phyloP scores from a whole-genome alignment of 2,329 filamentous ascomycete species.

The Cordyceps cicadae region DNA sequence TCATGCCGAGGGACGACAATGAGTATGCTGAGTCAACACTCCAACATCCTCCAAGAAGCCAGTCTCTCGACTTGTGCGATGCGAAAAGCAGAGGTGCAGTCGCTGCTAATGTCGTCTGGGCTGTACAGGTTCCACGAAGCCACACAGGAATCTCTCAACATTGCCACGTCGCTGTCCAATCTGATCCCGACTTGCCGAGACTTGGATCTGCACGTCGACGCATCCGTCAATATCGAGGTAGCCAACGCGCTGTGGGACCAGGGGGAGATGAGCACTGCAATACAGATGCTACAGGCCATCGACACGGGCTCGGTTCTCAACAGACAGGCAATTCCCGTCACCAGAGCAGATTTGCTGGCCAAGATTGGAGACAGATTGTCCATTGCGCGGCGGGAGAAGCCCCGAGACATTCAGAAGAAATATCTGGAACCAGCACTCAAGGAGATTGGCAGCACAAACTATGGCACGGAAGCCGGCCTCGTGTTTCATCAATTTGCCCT shows the following conservation, averaged over 20 bases:
- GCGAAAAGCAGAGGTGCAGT: slow-evolving; percentile 64
- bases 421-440: slow-evolving; percentile 80
- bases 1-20: slow-evolving; percentile 78
- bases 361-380: slow-evolving; percentile 85
- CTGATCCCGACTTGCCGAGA: slow-evolving; percentile 62
- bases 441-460: slow-evolving; percentile 61
- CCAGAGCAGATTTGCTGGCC: slow-evolving; percentile 70
- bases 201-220: slow-evolving; percentile 69
- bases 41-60: slow-evolving; percentile 51
- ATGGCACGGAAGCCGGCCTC: slow-evolving; percentile 68
- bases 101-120: slow-evolving; percentile 65
- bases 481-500: slow-evolving; percentile 92
- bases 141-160: slow-evolving; percentile 77
- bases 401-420: slow-evolving; percentile 77
- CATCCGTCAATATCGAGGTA: slow-evolving; percentile 69
- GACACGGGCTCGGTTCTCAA: slow-evolving; percentile 51
- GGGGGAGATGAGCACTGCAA: slow-evolving; percentile 81
- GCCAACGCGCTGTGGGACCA: slow-evolving; percentile 92
- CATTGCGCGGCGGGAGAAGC: slow-evolving; percentile 81
- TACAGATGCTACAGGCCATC: slow-evolving; percentile 75
- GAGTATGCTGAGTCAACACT: slow-evolving; percentile 66
- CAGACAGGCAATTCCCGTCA: slow-evolving; percentile 63
- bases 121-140: slow-evolving; percentile 74
- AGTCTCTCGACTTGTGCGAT: slow-evolving; percentile 55
- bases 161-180: slow-evolving; percentile 74